phyloP scores from a whole-genome alignment of 169 alveolate genomes.

The Cystoisospora suis region DNA sequence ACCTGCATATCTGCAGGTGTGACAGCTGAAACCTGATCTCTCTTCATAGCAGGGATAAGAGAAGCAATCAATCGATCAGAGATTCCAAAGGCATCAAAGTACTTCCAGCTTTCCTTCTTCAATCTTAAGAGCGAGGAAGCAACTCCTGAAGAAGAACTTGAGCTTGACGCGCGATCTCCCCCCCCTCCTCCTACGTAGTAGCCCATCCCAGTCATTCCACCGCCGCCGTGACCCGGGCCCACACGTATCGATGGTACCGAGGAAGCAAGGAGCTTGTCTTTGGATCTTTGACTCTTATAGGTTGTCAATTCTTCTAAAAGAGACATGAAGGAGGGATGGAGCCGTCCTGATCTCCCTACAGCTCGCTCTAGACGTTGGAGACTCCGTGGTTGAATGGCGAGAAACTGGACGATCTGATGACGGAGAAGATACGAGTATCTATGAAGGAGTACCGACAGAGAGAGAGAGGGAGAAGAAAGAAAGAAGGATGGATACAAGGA shows the following conservation, averaged over 20 bases:
- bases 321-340: background rate
- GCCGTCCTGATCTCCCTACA: conserved; percentile 3
- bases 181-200: background rate
- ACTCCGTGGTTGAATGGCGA: background rate
- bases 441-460: background rate
- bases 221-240: background rate
- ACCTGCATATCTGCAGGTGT: conserved; percentile 34
- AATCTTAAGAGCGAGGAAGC: background rate
- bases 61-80: background rate
- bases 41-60: background rate
- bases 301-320: conserved; percentile 1
- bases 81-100: conserved; percentile 6
- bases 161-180: background rate
- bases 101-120: conserved; percentile 29
- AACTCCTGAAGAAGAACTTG: no score
- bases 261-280: background rate
- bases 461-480: background rate
- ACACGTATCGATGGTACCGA: background rate
- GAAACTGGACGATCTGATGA: conserved; percentile 6
- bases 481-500: conserved; percentile 4
- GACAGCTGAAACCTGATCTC: no score
- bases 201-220: no score
- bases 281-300: background rate
- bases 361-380: conserved; percentile 13
- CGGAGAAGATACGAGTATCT: conserved; percentile 23